Evolutionary conservation across 2,329 filamentous ascomycete species (phyloP).

Genomic region (Amauroascus niger): DNA sequence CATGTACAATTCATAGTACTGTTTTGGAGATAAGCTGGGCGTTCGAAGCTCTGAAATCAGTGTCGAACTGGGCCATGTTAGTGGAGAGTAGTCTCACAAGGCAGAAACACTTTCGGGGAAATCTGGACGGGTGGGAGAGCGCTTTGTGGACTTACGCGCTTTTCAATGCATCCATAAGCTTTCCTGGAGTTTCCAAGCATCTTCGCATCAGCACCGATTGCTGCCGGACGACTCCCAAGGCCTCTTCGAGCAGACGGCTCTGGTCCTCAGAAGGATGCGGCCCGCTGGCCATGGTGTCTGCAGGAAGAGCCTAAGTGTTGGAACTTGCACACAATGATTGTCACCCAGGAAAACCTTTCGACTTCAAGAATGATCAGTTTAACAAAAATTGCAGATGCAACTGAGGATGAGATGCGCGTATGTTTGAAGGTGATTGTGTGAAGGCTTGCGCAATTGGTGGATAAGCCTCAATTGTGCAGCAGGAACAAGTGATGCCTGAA

Average conservation of each 20-base stretch:
- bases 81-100: constrained; percentile 3
- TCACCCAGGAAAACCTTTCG: neutral
- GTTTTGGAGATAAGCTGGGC: constrained; percentile 93
- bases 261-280: constrained; percentile 65
- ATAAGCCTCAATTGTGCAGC: too few relatives aligned
- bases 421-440: neutral
- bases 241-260: constrained; percentile 93
- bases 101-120: constrained; percentile 12
- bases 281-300: constrained; percentile 37
- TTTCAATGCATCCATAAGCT: constrained; percentile 99
- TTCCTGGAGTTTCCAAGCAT: constrained; percentile 91
- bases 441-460: neutral
- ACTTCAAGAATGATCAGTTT: neutral
- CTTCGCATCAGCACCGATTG: constrained; percentile 96
- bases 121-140: neutral
- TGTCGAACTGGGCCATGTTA: constrained; percentile 59
- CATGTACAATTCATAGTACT: constrained; percentile 99
- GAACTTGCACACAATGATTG: constrained; percentile 3
- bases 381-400: neutral
- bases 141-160: constrained; percentile 67
- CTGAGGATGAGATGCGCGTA: neutral
- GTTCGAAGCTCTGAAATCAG: constrained; percentile 97
- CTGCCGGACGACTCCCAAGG: constrained; percentile 88
- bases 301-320: constrained; percentile 20
- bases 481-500: neutral